Evolutionary conservation across 2,329 filamentous ascomycete genomes (phyloP), one percentile per base, ranked within the genome.

Genomic region (Fonsecaea multimorphosa): DNA sequence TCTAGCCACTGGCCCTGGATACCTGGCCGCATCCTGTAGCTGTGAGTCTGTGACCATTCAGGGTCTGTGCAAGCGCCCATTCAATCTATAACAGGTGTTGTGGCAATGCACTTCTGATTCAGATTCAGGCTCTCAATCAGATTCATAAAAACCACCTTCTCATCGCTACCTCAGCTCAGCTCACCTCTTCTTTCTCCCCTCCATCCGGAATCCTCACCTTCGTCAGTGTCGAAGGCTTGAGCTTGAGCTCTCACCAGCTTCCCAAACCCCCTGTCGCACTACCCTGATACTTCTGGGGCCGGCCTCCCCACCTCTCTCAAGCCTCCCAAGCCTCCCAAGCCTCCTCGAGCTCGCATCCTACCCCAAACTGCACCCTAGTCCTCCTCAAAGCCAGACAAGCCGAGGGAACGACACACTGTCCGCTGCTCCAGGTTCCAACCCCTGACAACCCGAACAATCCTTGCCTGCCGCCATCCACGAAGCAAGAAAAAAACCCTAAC

Each of bases 231-330:
- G 58, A 67, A 64, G 61, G 65, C 34, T 55, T 49, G 58, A 65
- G 62, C 58, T 59, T 49, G 38, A 59, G 38, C 49, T 59, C 51
- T 40, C 51, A 27, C 34, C 57, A 36, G 32, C 62, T 55, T 52
- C 58, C 44, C 54, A 64, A 16, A 56, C 57, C 57, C 46, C 51
- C 60, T 53, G 34, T 54, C 22, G 8, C 59, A 61, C 65, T 34
- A 44, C 55, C 52, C 58, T 64, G 54, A 54, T 51, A 57, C 55
- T 27, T 66, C 64, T 61, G 67, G 67, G 64, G 67, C 67, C 59
- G 64, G 67, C 57, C 67, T 69, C 67, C 67, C 58, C 63, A 66
- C 66, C 52, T 52, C 56, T 31, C 24, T 61, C 63, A 68, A 61
- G 63, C 66, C 66, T 65, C 29, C 34, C n/a, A n/a, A n/a, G n/a